Evolutionary conservation across 768 basidiomycete species (phyloP).

Genomic region (Podaxis sp.): DNA sequence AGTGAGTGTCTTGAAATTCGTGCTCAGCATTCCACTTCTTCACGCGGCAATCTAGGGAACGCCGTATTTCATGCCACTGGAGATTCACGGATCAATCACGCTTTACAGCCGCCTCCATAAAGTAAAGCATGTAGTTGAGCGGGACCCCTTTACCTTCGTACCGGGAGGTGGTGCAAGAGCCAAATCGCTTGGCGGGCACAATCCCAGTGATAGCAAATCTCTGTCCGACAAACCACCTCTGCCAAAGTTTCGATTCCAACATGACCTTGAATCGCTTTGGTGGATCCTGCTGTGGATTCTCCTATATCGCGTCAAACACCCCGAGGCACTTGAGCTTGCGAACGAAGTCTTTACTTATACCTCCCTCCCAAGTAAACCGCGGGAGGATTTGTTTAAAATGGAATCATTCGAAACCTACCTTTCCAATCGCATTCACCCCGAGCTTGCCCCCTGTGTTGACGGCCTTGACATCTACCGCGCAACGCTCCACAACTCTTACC

Average conservation of each 20-base stretch:
- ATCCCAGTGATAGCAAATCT: too few relatives aligned
- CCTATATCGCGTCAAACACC: not conserved
- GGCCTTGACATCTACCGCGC: not conserved
- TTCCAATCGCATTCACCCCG: not conserved
- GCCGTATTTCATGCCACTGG: not conserved
- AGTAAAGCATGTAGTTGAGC: too few relatives aligned
- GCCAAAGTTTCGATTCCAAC: not conserved
- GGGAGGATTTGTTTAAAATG: not conserved
- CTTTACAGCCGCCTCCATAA: too few relatives aligned
- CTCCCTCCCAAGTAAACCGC: not conserved
- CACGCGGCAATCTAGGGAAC: not conserved
- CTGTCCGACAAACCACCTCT: too few relatives aligned
- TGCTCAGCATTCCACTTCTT: not conserved
- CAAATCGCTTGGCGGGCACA: too few relatives aligned
- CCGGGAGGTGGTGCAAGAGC: too few relatives aligned
- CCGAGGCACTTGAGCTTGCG: not conserved
- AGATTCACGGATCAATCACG: not conserved
- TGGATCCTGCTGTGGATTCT: conserved; percentile 10
- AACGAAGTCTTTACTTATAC: not conserved
- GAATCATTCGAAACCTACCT: not conserved
- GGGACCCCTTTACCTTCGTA: too few relatives aligned
- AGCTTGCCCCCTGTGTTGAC: not conserved
- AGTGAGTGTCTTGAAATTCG: not conserved
- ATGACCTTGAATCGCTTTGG: conserved; percentile 11
- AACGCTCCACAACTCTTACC: not conserved